phyloP scores from a whole-genome alignment of 805 yeast genomes.

The Cyberlindnera americana region DNA sequence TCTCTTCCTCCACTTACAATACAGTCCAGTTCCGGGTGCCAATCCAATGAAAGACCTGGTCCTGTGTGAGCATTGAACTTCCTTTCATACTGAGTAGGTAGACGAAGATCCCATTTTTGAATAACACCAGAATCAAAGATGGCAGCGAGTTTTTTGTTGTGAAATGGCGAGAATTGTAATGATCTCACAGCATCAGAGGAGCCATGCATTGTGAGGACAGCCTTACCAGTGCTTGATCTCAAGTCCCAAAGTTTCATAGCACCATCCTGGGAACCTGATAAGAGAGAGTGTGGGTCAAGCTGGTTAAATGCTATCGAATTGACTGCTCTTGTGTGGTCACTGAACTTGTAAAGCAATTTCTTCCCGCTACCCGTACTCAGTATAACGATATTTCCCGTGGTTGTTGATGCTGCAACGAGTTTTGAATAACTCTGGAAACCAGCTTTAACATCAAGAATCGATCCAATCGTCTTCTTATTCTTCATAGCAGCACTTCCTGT shows the following conservation, averaged over 20 bases:
- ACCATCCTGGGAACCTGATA: constrained; percentile 80
- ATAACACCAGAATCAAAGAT: constrained; percentile 88
- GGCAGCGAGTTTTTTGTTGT: constrained; percentile 58
- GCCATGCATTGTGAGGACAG: constrained; percentile 49
- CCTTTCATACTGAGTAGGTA: constrained; percentile 57
- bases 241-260: constrained; percentile 74
- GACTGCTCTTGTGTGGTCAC: constrained; percentile 45
- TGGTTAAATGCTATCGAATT: constrained; percentile 42
- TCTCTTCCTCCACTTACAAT: constrained; percentile 93
- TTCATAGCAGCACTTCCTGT: constrained; percentile 25
- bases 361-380: constrained; percentile 29
- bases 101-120: constrained; percentile 83
- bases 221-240: constrained; percentile 42
- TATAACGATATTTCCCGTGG: constrained; percentile 44
- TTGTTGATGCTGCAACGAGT: constrained; percentile 41
- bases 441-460: constrained; percentile 40
- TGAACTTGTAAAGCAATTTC: constrained; percentile 29
- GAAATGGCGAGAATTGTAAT: constrained; percentile 51
- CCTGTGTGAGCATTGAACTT: constrained; percentile 87
- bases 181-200: constrained; percentile 71
- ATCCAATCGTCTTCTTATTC: constrained; percentile 36
- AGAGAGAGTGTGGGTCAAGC: constrained; percentile 33
- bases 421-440: constrained; percentile 39
- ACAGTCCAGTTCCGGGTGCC: constrained; percentile 82
- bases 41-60: constrained; percentile 82